Evolutionary conservation across 2,329 filamentous ascomycete genomes (phyloP).

Genomic region (Diaporthe vexans): DNA sequence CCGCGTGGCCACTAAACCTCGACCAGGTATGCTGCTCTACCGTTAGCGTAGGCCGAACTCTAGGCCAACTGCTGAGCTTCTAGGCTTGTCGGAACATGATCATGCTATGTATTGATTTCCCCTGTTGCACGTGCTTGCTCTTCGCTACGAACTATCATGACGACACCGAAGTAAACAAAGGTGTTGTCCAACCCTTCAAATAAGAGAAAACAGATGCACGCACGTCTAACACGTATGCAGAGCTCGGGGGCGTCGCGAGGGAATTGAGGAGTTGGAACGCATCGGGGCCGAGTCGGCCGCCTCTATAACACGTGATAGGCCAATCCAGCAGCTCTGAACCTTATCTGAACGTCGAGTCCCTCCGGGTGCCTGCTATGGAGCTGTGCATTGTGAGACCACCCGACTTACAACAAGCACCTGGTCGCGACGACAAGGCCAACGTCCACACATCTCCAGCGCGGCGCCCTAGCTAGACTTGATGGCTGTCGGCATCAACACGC

Average conservation of each 20-base stretch:
- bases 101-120: neutral
- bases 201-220: neutral
- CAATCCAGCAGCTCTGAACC: constrained; percentile 33
- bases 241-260: neutral
- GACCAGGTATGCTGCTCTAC: neutral
- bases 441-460: constrained; percentile 13
- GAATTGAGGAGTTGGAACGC: constrained; percentile 2
- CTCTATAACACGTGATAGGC: constrained; percentile 34
- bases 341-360: constrained; percentile 36
- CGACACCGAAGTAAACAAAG: neutral
- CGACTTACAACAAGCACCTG: constrained; percentile 1
- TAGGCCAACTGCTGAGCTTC: constrained; percentile 19
- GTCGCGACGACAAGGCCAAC: constrained; percentile 11
- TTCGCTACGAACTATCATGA: neutral
- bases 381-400: constrained; percentile 4
- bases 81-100: neutral
- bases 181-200: neutral
- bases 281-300: constrained; percentile 20
- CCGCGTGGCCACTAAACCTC: constrained; percentile 21
- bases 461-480: constrained; percentile 16
- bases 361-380: neutral
- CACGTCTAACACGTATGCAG: neutral
- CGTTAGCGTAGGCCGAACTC: too few species aligned
- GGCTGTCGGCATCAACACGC: constrained; percentile 33
- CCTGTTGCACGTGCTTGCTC: neutral